Conservation (phyloP, 1,284 basidiomycete species). For the Salmacisia buchloeana region DNA sequence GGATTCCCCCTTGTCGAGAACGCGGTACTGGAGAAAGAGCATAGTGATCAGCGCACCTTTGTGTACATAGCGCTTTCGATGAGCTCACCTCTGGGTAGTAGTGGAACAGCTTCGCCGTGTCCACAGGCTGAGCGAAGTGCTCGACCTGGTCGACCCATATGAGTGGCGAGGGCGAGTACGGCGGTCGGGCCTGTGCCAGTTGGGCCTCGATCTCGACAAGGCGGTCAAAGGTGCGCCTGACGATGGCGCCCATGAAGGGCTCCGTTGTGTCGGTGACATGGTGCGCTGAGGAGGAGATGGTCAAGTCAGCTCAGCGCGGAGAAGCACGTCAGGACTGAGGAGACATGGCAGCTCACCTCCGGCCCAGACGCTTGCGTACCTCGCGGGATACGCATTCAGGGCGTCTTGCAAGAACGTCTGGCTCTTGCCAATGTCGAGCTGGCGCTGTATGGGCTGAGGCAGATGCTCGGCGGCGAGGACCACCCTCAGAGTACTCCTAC, state of each 20-base stretch:
- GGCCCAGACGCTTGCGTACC: constrained; percentile 29
- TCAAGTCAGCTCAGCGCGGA: background rate
- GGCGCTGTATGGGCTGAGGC: constrained; percentile 10
- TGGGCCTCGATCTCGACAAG: constrained; percentile 19
- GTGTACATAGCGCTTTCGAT: background rate
- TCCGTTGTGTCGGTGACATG: constrained; percentile 30
- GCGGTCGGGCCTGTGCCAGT: background rate
- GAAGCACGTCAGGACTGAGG: background rate
- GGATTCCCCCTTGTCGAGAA: background rate
- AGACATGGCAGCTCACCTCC: constrained; percentile 13
- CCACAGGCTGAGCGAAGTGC: constrained; percentile 19
- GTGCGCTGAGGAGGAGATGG: constrained; percentile 15
- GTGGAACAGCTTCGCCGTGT: constrained; percentile 22
- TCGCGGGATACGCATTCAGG: constrained; percentile 12
- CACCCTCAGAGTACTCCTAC: constrained; percentile 6
- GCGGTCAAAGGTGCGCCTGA: constrained; percentile 24
- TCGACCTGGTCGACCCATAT: constrained; percentile 41
- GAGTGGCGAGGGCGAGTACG: constrained; percentile 16
- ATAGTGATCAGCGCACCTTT: background rate
- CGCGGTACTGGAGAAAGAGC: background rate
- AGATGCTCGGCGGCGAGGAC: constrained; percentile 24
- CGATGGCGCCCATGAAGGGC: constrained; percentile 12
- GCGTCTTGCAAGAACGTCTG: background rate
- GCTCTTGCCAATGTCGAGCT: background rate
- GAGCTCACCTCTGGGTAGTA: constrained; percentile 41